Conservation (phyloP, 169 alveolate genomes). For the Fabrea salina region DNA sequence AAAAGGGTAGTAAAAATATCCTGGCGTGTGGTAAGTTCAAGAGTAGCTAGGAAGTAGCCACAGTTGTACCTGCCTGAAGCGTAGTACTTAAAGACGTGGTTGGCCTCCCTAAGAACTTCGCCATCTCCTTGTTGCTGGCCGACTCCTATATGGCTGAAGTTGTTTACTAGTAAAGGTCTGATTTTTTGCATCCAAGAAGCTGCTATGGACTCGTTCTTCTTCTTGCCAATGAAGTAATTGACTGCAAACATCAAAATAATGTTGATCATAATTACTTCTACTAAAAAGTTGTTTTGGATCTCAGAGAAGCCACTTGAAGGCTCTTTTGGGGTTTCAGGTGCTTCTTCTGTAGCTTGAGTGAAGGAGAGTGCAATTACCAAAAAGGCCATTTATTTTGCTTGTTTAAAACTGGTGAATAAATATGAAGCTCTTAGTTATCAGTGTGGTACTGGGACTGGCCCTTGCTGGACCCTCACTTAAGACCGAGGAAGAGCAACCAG, state of each 20-base stretch:
- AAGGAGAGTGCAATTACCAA: too few species aligned
- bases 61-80: slow-evolving; percentile 12
- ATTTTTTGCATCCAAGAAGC: neutral
- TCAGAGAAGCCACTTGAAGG: too few species aligned
- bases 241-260: neutral
- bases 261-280: neutral
- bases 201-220: slow-evolving; percentile 2
- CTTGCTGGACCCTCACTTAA: neutral
- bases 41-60: neutral
- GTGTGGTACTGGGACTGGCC: neutral
- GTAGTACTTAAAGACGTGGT: slow-evolving; percentile 21
- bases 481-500: neutral
- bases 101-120: slow-evolving; percentile 16
- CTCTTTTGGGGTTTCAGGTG: too few species aligned
- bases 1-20: neutral
- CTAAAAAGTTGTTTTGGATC: neutral
- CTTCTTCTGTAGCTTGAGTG: too few species aligned
- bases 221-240: slow-evolving; percentile 3
- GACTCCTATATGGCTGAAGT: slow-evolving; percentile 8
- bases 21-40: slow-evolving; percentile 13
- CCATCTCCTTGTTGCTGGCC: slow-evolving; percentile 31
- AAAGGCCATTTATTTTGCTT: neutral
- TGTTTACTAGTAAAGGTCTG: slow-evolving; percentile 8
- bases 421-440: neutral
- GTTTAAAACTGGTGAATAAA: neutral